A percentile compares a stretch with the other conserved stretches of the same genome.
Conservation (phyloP, 2,329 filamentous ascomycete species). For the Xylogone sp. region DNA sequence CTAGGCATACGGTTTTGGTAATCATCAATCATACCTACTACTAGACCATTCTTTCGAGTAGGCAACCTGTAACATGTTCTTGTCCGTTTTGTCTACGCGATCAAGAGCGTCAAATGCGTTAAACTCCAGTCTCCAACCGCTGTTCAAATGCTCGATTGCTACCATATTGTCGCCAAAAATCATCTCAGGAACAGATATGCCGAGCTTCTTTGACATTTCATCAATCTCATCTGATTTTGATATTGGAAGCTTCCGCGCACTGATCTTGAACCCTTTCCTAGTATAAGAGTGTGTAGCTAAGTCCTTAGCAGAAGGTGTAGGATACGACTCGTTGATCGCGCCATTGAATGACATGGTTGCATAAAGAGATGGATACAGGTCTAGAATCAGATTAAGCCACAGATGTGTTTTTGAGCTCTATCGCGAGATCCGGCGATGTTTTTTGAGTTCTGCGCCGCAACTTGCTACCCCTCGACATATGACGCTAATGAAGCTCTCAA, state of each 20-base stretch:
- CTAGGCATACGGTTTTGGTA: neutral
- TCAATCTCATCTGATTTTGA: conserved; percentile 90
- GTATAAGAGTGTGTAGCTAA: conserved; percentile 52
- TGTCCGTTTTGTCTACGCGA: conserved; percentile 88
- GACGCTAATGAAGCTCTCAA: too few species aligned
- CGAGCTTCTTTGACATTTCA: conserved; percentile 70
- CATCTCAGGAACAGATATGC: conserved; percentile 94
- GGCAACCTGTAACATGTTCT: conserved; percentile 86
- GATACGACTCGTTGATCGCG: conserved; percentile 48
- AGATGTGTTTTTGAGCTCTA: neutral
- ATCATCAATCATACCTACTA: conserved; percentile 32
- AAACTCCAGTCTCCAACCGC: conserved; percentile 78
- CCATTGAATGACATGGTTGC: conserved; percentile 27
- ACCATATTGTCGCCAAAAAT: conserved; percentile 97
- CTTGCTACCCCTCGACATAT: neutral
- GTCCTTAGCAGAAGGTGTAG: conserved; percentile 44
- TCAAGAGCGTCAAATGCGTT: conserved; percentile 85
- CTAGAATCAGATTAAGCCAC: neutral
- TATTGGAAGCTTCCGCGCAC: conserved; percentile 88
- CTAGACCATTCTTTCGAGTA: conserved; percentile 83
- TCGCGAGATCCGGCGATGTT: too few species aligned
- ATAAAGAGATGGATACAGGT: neutral
- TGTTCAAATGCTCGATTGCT: conserved; percentile 65
- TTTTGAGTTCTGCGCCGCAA: too few species aligned
- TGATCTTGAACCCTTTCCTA: conserved; percentile 69